These are phyloP conservation scores for Cinchona pubescens DNA, from an alignment of 257 asterid species.

Conservation along the genomic window DNA sequence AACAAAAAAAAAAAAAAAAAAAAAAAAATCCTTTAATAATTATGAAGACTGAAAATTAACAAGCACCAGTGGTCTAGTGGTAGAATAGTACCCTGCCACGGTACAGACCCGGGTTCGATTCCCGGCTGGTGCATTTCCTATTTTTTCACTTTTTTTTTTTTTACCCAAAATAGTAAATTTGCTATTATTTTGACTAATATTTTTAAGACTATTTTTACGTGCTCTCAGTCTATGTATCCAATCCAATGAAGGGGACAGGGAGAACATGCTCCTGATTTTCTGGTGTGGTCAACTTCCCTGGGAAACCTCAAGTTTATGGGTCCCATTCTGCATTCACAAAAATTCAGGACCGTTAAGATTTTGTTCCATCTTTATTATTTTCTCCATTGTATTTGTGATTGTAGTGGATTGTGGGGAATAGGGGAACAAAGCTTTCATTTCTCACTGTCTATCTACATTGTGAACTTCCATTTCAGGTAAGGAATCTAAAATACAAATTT, in stretches of 20 bases:
- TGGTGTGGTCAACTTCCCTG: neutral
- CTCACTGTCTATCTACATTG: neutral
- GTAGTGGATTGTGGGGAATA: neutral
- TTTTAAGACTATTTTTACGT: too few relatives aligned
- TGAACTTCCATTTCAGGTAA: slow-evolving; percentile 1
- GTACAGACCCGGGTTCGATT: slow-evolving; percentile 99
- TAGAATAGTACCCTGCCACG: slow-evolving; percentile 80
- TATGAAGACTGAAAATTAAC: too few relatives aligned
- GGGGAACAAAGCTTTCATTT: neutral
- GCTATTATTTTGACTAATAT: too few relatives aligned
- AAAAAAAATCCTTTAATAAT: too few relatives aligned
- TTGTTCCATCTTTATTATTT: neutral
- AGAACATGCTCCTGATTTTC: neutral
- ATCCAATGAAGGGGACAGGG: neutral
- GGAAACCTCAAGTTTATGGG: neutral
- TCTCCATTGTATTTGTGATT: neutral
- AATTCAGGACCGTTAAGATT: neutral
- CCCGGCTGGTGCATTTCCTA: slow-evolving; percentile 83
- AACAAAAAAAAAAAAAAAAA: too few relatives aligned
- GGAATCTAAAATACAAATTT: neutral
- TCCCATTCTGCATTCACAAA: neutral
- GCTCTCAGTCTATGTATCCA: neutral
- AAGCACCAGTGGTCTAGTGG: slow-evolving; percentile 31
- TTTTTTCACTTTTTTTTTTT: too few relatives aligned
- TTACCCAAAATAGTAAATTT: too few relatives aligned